These are phyloP conservation scores for Alternaria sp. DNA, from an alignment of 2,329 filamentous ascomycete species.

Conservation along the genomic window DNA sequence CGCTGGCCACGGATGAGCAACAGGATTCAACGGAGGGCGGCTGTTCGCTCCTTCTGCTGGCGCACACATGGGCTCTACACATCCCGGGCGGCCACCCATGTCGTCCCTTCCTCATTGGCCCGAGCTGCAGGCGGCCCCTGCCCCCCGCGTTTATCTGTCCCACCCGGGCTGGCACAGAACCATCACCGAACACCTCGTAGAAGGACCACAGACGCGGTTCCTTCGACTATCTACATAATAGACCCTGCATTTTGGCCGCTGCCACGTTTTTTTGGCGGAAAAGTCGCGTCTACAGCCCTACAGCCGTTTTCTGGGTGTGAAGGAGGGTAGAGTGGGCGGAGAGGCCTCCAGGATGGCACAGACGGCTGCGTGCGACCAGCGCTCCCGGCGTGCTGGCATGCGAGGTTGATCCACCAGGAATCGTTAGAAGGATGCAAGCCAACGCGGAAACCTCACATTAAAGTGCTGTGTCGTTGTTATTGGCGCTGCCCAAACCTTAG, in stretches of 20 bases:
- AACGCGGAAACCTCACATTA: conserved; percentile 29
- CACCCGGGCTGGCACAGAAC: conserved; percentile 22
- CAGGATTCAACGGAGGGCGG: conserved; percentile 35
- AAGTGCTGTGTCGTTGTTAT: neutral
- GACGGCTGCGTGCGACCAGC: conserved; percentile 19
- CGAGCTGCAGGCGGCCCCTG: conserved; percentile 20
- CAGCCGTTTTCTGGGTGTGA: conserved; percentile 25
- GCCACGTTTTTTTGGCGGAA: conserved; percentile 42
- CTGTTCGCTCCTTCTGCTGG: conserved; percentile 36
- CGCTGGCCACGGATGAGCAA: conserved; percentile 37
- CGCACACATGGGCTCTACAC: conserved; percentile 20
- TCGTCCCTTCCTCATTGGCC: conserved; percentile 19
- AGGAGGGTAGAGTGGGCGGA: conserved; percentile 29
- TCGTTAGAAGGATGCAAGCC: conserved; percentile 27
- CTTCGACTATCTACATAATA: conserved; percentile 28
- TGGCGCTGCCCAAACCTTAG: conserved; percentile 1
- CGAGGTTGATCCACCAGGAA: conserved; percentile 30
- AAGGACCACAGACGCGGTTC: conserved; percentile 34
- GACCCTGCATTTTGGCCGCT: conserved; percentile 34
- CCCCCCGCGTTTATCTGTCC: conserved; percentile 29
- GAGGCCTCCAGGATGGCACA: conserved; percentile 24
- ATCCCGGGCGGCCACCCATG: conserved; percentile 14
- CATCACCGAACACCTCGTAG: conserved; percentile 22
- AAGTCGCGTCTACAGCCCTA: conserved; percentile 41
- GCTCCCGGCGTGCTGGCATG: conserved; percentile 31